Base-by-base conservation (phyloP, 2,329 filamentous ascomycete genomes). In the Ascomycota sp. region DNA sequence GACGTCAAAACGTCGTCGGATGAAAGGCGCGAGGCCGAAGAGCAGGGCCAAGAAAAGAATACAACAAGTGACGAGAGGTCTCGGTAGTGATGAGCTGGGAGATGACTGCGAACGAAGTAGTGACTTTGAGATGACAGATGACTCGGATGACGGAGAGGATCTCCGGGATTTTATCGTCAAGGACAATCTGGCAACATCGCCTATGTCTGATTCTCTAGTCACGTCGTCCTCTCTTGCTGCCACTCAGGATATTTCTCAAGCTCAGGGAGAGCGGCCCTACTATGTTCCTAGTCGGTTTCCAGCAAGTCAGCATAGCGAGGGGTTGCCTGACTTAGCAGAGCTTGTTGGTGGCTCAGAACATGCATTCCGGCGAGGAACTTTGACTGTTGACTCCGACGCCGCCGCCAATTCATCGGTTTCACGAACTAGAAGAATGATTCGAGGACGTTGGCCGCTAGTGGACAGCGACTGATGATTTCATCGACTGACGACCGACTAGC, bases 111-210 rank as follows among this genome's bases (percentile, higher is more conserved):
- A 53, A 31, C 49, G 58, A 15, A 58, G 59, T 10, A 63, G 59
- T 36, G 60, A 64, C 36, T 36, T 56, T 32, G 43, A 56, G 33
- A 55, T 58, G 29, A 55, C 50, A 12, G 55, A 59, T 36, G 60
- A 54, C 10, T 63, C 57, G 0, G 62, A 65, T 33, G 51, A 54
- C 33, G 60, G 58, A 9, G 53, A 48, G 27, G 64, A 68, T 37
- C 44, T 69, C 10, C 33, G 66, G 39, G 53, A 69, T 51, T 63
- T 79, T 49, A 43, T 79, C 41, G 56, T 73, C 42, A 45, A 55
- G 37, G 47, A 70, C 47, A 47, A 71, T 34, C 43, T 45, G 23
- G 35, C 48, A 4, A 42, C 43, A 0, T 57, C 55, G 2, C 56
- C 56, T 37, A 46, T 47, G 38, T 43, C 36, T 20, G 43, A 48